Conservation (phyloP, 2,329 filamentous ascomycete genomes). For the Penicillium sp. region DNA sequence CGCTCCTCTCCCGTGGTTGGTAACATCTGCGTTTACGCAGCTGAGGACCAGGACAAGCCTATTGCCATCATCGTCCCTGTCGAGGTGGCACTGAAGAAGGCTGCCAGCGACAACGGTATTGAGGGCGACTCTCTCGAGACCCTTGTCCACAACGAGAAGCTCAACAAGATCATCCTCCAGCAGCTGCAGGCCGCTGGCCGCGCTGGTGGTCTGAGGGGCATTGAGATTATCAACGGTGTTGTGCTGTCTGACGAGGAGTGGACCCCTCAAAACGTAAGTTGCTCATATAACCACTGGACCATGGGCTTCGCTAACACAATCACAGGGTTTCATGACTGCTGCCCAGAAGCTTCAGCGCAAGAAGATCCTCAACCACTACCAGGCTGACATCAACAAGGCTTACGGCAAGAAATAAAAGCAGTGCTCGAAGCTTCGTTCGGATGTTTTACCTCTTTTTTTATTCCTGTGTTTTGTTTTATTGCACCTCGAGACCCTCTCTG, state of each 20-base stretch:
- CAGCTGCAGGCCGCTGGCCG: constrained; percentile 42
- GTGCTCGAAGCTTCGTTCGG: constrained; percentile 5
- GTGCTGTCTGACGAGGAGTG: constrained; percentile 50
- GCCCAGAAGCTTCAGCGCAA: constrained; percentile 74
- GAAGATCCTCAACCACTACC: constrained; percentile 64
- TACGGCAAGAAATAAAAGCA: constrained; percentile 52
- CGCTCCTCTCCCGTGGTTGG: constrained; percentile 74
- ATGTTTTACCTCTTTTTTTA: constrained; percentile 1
- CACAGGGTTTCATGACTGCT: constrained; percentile 65
- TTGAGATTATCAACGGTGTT: constrained; percentile 48
- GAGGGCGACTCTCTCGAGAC: constrained; percentile 65
- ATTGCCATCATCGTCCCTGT: constrained; percentile 75
- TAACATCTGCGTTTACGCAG: constrained; percentile 87
- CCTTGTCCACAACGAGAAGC: constrained; percentile 58
- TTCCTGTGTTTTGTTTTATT: constrained; percentile 1
- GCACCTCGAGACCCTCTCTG: constrained; percentile 20
- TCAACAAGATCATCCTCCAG: constrained; percentile 44
- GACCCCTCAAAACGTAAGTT: constrained; percentile 46
- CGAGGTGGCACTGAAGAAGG: constrained; percentile 58
- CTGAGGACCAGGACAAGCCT: constrained; percentile 72
- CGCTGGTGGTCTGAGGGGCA: constrained; percentile 39
- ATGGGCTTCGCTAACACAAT: constrained; percentile 25
- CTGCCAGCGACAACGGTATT: constrained; percentile 62
- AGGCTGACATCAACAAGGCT: constrained; percentile 63
- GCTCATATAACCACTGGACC: not conserved